Evolutionary conservation across 164 flowering plant species (phyloP).

Genomic region (Tetracentron sinense): DNA sequence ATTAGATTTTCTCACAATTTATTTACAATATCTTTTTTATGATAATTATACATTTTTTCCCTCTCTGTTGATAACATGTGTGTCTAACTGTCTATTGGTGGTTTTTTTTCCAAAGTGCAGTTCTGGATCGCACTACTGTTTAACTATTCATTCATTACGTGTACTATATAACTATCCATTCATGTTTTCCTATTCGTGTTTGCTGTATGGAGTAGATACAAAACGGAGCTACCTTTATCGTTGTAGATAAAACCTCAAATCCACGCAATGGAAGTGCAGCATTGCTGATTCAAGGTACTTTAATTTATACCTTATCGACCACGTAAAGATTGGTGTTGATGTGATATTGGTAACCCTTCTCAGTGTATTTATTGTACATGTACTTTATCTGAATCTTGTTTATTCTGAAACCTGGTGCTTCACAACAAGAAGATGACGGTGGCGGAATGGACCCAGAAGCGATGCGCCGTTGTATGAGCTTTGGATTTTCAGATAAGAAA

Average conservation of each 20-base stretch:
- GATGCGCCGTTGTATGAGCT: conserved; percentile 83
- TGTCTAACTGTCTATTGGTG: no score
- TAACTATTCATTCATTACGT: no score
- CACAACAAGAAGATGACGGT: conserved; percentile 87
- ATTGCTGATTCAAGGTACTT: conserved; percentile 78
- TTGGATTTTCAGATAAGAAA: conserved; percentile 91
- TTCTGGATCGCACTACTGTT: background rate
- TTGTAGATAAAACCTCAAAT: conserved; percentile 64
- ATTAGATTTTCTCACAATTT: no score
- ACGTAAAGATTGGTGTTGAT: no score
- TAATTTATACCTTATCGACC: background rate
- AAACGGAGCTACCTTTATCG: conserved; percentile 88
- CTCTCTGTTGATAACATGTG: no score
- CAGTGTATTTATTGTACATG: background rate
- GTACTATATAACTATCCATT: background rate
- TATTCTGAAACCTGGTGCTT: conserved; percentile 5
- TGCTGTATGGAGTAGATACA: conserved; percentile 48
- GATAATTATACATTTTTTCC: no score
- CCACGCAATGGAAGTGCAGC: conserved; percentile 79
- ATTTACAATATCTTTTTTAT: no score
- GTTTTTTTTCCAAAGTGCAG: no score
- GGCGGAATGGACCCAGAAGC: conserved; percentile 96
- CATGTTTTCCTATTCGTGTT: background rate
- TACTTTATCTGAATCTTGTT: conserved; percentile 1
- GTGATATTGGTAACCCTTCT: background rate